Conservation (phyloP, 2,329 filamentous ascomycete species). For the Neodidymelliopsis sp. region DNA sequence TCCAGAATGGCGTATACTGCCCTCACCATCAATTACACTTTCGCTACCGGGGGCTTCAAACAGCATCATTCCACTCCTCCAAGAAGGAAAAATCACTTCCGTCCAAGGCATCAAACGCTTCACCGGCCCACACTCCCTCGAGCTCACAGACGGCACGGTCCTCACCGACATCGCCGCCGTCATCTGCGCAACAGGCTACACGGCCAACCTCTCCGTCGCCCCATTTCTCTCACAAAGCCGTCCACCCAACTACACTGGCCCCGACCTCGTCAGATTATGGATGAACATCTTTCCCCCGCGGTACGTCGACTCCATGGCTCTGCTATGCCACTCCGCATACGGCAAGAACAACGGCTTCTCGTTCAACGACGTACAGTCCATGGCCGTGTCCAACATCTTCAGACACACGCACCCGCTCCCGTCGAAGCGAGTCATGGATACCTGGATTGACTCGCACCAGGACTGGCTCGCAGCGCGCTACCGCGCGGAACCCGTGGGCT, state of each 20-base stretch:
- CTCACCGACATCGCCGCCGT: constrained; percentile 45
- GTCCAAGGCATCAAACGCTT: constrained; percentile 33
- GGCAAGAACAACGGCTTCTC: constrained; percentile 29
- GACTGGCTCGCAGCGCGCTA: constrained; percentile 21
- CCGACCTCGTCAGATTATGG: constrained; percentile 25
- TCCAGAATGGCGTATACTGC: constrained; percentile 22
- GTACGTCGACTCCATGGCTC: constrained; percentile 21
- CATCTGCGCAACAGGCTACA: constrained; percentile 49
- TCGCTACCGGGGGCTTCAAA: constrained; percentile 42
- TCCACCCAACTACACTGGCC: constrained; percentile 38
- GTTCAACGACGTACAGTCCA: constrained; percentile 26
- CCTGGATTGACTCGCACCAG: constrained; percentile 16
- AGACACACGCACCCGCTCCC: constrained; percentile 20
- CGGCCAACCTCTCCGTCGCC: constrained; percentile 32
- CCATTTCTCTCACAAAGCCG: constrained; percentile 31
- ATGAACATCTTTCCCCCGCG: constrained; percentile 26
- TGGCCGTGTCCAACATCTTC: constrained; percentile 26
- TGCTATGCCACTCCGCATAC: constrained; percentile 24
- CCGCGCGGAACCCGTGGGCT: constrained; percentile 21
- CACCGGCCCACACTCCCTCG: constrained; percentile 30
- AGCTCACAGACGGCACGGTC: constrained; percentile 40
- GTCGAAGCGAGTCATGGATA: constrained; percentile 10
- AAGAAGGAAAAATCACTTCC: constrained; percentile 38
- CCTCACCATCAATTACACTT: constrained; percentile 31
- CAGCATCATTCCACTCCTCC: constrained; percentile 36